These are phyloP conservation scores for Pochonia chlamydosporia DNA, from an alignment of 2,329 filamentous ascomycete genomes.

Conservation along the genomic window DNA sequence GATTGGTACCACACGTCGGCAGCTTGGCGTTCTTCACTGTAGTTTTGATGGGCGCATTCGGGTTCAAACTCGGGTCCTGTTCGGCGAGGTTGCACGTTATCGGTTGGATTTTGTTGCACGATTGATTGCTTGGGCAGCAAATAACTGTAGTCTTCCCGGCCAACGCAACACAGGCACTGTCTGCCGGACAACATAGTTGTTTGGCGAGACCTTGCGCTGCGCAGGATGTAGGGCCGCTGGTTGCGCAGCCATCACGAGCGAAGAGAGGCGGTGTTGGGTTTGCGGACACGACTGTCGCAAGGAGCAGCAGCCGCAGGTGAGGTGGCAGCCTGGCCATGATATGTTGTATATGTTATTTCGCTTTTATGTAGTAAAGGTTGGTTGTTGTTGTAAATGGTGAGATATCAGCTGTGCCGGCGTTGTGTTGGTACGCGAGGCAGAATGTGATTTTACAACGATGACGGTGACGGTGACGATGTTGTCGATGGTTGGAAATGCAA, in stretches of 20 bases:
- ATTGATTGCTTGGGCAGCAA: constrained; percentile 57
- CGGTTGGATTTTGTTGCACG: constrained; percentile 56
- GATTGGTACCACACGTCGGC: constrained; percentile 44
- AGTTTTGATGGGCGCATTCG: constrained; percentile 59
- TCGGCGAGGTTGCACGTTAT: constrained; percentile 58
- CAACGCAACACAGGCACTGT: constrained; percentile 51
- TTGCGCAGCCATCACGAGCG: constrained; percentile 45
- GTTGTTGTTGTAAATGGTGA: neutral
- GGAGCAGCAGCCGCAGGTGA: constrained; percentile 11
- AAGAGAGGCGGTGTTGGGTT: constrained; percentile 29
- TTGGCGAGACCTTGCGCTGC: constrained; percentile 45
- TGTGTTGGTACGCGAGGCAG: too few relatives aligned
- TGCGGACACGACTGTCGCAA: constrained; percentile 4
- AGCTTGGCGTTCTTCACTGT: constrained; percentile 53
- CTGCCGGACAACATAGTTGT: constrained; percentile 60
- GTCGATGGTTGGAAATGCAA: neutral
- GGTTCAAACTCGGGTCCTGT: constrained; percentile 53
- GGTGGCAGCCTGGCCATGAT: constrained; percentile 2
- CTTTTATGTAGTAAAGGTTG: too few relatives aligned
- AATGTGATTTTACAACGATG: too few relatives aligned
- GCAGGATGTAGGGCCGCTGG: constrained; percentile 46
- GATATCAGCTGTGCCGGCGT: too few relatives aligned
- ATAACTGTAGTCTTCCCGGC: constrained; percentile 61
- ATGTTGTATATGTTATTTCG: neutral
- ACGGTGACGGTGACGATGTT: neutral